Percentiles rank a stretch among this genome's conserved stretches.
These are phyloP conservation scores for Ophiognomonia clavigignenti-juglandacearum DNA, from an alignment of 2,329 filamentous ascomycete species.

Conservation along the genomic window DNA sequence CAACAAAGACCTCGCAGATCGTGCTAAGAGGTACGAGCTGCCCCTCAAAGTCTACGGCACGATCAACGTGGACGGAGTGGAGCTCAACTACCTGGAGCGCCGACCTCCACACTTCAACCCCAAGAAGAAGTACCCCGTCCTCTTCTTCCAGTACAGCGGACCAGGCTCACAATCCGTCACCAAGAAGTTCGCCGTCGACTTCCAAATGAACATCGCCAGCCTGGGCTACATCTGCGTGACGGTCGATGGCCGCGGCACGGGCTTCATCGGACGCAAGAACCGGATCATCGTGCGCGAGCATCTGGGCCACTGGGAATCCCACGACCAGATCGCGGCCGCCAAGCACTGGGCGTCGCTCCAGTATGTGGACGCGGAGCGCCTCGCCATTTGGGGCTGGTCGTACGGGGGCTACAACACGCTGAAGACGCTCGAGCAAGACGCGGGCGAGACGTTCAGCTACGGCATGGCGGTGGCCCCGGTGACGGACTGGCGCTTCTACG, in stretches of 20 bases:
- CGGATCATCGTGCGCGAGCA: conserved; percentile 79
- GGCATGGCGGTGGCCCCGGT: conserved; percentile 98
- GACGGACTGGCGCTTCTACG: conserved; percentile 97
- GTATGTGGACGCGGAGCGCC: conserved; percentile 76
- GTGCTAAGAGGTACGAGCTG: conserved; percentile 71
- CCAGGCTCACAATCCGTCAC: conserved; percentile 87
- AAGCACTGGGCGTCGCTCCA: conserved; percentile 75
- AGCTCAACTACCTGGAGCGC: conserved; percentile 71
- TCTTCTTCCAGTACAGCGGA: conserved; percentile 93
- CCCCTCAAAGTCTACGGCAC: conserved; percentile 80
- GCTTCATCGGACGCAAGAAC: conserved; percentile 79
- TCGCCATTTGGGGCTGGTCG: conserved; percentile 98
- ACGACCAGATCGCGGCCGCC: conserved; percentile 87
- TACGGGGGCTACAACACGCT: conserved; percentile 94
- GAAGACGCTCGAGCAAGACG: conserved; percentile 90
- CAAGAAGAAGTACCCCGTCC: conserved; percentile 82
- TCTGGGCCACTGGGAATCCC: conserved; percentile 78
- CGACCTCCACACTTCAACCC: conserved; percentile 84
- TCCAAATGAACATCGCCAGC: conserved; percentile 80
- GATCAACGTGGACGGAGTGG: conserved; percentile 75
- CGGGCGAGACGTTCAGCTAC: conserved; percentile 84
- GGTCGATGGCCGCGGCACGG: conserved; percentile 88
- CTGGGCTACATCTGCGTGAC: conserved; percentile 94
- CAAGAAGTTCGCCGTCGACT: conserved; percentile 78
- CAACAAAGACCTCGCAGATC: conserved; percentile 65